Evolutionary conservation across 2,329 filamentous ascomycete genomes (phyloP), one percentile per base, ranked within the genome.

Genomic region (Aspergillus unguis): DNA sequence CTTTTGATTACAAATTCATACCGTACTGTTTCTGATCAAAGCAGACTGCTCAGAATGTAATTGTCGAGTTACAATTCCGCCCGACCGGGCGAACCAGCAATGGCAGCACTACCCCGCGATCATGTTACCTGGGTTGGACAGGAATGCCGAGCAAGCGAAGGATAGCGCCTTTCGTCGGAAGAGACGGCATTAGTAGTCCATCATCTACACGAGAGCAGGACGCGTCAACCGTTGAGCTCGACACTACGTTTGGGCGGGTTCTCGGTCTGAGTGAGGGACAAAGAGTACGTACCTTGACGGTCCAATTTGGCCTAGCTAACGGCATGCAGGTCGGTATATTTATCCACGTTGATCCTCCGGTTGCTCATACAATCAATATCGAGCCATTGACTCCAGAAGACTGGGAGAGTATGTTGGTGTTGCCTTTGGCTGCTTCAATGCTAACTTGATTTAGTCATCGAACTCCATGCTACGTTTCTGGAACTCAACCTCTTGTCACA

Each of bases 101-200:
- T 59, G 65, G 75, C 27, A 76, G 77, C 62, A 65, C 76, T 36
- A 69, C 77, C 47, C 82, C 84, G 62, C 83, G 81, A 65, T 95
- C 89, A 44, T 80, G 95, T 63, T 99, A 88, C 69, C 80, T 95
- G 54, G 94, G 94, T 70, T 99, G 94, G 94, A 96, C 94, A 8
- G 94, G 94, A 62, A 95, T 99, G 90, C 88, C 91, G 59, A 96
- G 92, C 77, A 95, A 92, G 79, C 85, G 89, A 66, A 88, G 85
- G 69, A 76, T 88, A 61, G 83, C 85, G 9, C 83, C 89, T 0
- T 80, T 92, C 28, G 84, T 94, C 28, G 81, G 83, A 52, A 84
- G 86, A 60, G 88, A 94, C 66, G 87, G 89, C 1, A 80, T 91
- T 61, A 82, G 76, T 60, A 79, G 79, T 29, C 78, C 77, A n/a